Percentiles rank a stretch among this genome's conserved stretches.
Conservation (phyloP, 1,284 basidiomycete genomes). For the Farysia itapuensis region DNA sequence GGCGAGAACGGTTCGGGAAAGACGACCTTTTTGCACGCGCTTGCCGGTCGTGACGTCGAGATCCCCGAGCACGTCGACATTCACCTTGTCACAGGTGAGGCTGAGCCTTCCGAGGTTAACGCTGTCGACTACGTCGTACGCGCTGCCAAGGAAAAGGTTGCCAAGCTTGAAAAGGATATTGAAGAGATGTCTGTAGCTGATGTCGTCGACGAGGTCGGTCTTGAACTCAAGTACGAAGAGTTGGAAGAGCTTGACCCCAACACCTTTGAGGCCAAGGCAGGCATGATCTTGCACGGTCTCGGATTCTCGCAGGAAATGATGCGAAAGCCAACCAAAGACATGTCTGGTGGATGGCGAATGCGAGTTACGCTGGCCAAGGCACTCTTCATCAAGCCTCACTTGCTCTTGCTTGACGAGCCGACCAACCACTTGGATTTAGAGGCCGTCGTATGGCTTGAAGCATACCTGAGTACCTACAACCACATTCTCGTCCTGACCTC, state of each 20-base stretch:
- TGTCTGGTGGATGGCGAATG: slow-evolving; percentile 99
- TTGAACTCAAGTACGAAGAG: slow-evolving; percentile 90
- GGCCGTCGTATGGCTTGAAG: slow-evolving; percentile 98
- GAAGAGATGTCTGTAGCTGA: slow-evolving; percentile 90
- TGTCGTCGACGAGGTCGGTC: slow-evolving; percentile 80
- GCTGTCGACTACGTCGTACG: slow-evolving; percentile 94
- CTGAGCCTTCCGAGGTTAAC: slow-evolving; percentile 92
- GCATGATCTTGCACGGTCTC: slow-evolving; percentile 92
- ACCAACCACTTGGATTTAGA: slow-evolving; percentile 88
- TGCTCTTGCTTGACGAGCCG: slow-evolving; percentile 77
- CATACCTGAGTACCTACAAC: slow-evolving; percentile 95
- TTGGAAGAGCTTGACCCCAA: slow-evolving; percentile 93
- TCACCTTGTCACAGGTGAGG: slow-evolving; percentile 93
- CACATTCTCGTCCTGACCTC: slow-evolving; percentile 89
- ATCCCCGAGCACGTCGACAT: slow-evolving; percentile 96
- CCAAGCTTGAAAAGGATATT: slow-evolving; percentile 89
- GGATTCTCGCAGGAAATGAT: slow-evolving; percentile 91
- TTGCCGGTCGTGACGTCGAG: slow-evolving; percentile 71
- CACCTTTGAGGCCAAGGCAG: slow-evolving; percentile 94
- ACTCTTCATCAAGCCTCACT: slow-evolving; percentile 92
- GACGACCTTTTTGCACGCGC: slow-evolving; percentile 65
- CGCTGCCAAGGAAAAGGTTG: slow-evolving; percentile 90
- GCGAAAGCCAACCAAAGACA: slow-evolving; percentile 94
- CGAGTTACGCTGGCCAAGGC: slow-evolving; percentile 94
- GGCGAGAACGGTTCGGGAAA: slow-evolving; percentile 98